Percentiles rank a stretch among this genome's conserved stretches.
Evolutionary conservation across 2,329 filamentous ascomycete species (phyloP).

Genomic region (Fusarium musae): DNA sequence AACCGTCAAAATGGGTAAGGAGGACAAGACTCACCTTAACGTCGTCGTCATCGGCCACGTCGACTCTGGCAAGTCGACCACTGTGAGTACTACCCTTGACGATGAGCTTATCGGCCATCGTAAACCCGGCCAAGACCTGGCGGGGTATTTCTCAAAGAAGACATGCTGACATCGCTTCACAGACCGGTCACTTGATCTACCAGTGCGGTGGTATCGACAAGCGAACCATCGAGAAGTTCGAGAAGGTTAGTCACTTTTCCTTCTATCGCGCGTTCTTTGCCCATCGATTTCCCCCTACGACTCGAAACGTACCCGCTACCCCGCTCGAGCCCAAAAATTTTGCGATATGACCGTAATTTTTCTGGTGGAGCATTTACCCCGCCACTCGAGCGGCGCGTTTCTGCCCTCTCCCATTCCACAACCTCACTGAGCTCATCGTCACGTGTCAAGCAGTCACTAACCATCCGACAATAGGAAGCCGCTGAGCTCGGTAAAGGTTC

Average conservation of each 20-base stretch:
- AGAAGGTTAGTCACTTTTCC: constrained; percentile 80
- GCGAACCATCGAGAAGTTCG: constrained; percentile 99
- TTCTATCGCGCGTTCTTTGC: constrained; percentile 22
- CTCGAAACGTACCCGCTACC: constrained; percentile 4
- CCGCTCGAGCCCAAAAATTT: constrained; percentile 32
- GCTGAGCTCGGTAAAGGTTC: constrained; percentile 99
- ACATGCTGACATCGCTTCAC: constrained; percentile 48
- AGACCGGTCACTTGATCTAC: constrained; percentile 96
- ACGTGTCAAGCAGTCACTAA: constrained; percentile 33
- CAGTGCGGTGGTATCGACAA: constrained; percentile 99
- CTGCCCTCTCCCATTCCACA: constrained; percentile 12
- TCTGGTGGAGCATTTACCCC: constrained; percentile 35
- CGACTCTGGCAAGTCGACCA: constrained; percentile 99
- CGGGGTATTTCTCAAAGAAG: constrained; percentile 2
- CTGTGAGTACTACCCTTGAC: constrained; percentile 69
- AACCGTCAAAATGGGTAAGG: constrained; percentile 73
- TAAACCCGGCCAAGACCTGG: constrained; percentile 21
- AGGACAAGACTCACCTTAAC: constrained; percentile 96
- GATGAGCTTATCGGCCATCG: constrained; percentile 7
- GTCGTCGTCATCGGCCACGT: constrained; percentile 99
- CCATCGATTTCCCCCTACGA: constrained; percentile 30
- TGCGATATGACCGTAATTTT: constrained; percentile 22
- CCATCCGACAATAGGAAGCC: constrained; percentile 76
- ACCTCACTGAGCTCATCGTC: constrained; percentile 9
- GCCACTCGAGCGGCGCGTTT: constrained; percentile 21